These are phyloP conservation scores for Pseudohalonectria lignicola DNA, from an alignment of 2,329 filamentous ascomycete genomes.

Conservation along the genomic window DNA sequence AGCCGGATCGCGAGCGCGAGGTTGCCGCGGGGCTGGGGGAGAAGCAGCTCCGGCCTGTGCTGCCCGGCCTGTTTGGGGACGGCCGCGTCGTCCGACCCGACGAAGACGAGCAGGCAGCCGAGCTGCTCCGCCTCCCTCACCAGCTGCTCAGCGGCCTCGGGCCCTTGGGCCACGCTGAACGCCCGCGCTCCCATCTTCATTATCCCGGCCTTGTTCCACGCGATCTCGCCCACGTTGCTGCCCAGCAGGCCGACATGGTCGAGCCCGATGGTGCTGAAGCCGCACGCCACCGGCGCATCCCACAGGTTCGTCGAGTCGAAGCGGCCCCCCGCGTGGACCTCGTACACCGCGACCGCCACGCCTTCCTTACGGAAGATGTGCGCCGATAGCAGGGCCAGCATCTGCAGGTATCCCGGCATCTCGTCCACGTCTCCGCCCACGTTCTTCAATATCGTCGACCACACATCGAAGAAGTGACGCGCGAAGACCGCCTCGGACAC, in stretches of 20 bases:
- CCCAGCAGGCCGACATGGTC: constrained; percentile 57
- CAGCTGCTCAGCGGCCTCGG: constrained; percentile 8
- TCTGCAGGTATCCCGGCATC: constrained; percentile 3
- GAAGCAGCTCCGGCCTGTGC: not conserved
- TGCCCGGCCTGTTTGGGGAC: not conserved
- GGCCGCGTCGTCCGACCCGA: not conserved
- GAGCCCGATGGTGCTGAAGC: constrained; percentile 55
- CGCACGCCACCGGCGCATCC: constrained; percentile 39
- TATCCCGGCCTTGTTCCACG: constrained; percentile 65
- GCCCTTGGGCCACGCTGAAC: constrained; percentile 24
- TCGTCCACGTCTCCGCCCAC: constrained; percentile 1
- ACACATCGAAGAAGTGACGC: constrained; percentile 2
- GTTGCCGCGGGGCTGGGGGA: constrained; percentile 1
- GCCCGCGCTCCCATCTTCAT: constrained; percentile 49
- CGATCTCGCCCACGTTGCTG: constrained; percentile 51
- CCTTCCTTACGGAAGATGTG: not conserved
- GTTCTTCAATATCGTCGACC: not conserved
- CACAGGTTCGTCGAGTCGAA: constrained; percentile 59
- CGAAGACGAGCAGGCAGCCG: not conserved
- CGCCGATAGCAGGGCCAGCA: constrained; percentile 1
- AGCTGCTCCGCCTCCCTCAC: not conserved
- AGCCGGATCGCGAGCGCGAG: constrained; percentile 1
- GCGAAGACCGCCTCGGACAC: constrained; percentile 1
- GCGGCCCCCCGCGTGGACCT: constrained; percentile 20
- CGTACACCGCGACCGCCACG: constrained; percentile 1